Percentiles rank a stretch among this genome's conserved stretches.
Conservation (phyloP, 2,329 filamentous ascomycete genomes). For the Botrytis hyacinthi region DNA sequence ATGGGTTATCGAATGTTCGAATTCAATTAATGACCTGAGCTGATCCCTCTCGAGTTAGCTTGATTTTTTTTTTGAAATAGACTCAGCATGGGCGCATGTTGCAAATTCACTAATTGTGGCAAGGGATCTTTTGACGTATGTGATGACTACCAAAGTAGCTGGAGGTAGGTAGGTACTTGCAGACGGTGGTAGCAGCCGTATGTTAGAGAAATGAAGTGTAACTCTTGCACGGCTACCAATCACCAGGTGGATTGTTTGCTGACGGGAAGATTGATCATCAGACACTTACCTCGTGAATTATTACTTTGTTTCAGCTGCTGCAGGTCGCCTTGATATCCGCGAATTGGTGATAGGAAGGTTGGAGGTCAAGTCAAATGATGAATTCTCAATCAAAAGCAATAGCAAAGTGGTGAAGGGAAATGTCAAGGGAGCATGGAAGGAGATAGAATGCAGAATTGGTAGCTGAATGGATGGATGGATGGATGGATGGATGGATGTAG, state of each 20-base stretch:
- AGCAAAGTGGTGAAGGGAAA: not conserved
- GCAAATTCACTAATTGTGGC: not conserved
- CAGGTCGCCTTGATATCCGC: constrained; percentile 14
- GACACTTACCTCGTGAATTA: constrained; percentile 20
- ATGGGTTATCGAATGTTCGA: not conserved
- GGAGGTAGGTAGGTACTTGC: not conserved
- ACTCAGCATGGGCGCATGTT: not conserved
- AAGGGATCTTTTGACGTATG: too few relatives aligned
- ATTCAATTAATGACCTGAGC: not conserved
- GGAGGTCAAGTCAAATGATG: constrained; percentile 2
- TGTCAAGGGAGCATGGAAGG: not conserved
- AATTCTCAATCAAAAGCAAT: not conserved
- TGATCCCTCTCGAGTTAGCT: not conserved
- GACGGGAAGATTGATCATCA: constrained; percentile 21
- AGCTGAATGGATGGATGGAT: not conserved
- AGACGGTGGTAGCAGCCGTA: not conserved
- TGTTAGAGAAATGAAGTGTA: constrained; percentile 12
- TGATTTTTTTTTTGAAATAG: not conserved
- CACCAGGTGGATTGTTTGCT: constrained; percentile 15
- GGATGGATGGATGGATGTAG: not conserved
- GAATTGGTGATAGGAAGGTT: not conserved
- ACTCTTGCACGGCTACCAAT: constrained; percentile 17
- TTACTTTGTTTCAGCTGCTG: constrained; percentile 13
- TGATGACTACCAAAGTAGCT: not conserved
- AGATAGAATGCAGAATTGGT: not conserved